Base-by-base conservation (phyloP, 768 basidiomycete genomes). In the Lactarius quietus region DNA sequence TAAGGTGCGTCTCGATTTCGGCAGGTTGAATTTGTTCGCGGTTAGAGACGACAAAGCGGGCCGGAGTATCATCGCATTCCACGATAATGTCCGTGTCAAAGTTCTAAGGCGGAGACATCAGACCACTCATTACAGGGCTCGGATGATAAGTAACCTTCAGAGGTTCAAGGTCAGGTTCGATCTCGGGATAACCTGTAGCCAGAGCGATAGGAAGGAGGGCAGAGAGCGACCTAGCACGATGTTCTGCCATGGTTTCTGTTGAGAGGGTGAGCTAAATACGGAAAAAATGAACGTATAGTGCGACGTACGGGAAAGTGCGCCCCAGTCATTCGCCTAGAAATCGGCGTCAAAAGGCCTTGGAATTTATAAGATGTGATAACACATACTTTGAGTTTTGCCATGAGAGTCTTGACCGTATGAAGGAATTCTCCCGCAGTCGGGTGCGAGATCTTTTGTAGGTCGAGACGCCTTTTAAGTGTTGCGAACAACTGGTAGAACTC, bases 331-430 rank as follows among this genome's bases (percentile, higher is more conserved):
- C 2, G 83, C 79, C 85, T 86, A 60, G 9, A 39, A 28, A 20
- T 5, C 43, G 18, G 35, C n/a, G 15, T 38, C 17, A 29, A 12
- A 39, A 58, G n/a, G 1, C 9, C 31, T 38, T 8, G 17, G 12
- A 17, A 31, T 31, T 17, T 56, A 61, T 51, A 29, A 55, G 17
- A 0, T 3, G 8, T 12, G 12, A 31, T 31, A 18, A 26, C 59
- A 26, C 51, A 10, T 26, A 83, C 86, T 79, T 87, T 86, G 45
- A 87, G 70, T 62, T 87, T 87, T 6, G 86, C 86, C 86, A 87
- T 87, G 48, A 87, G 68, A 0, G 84, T 84, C 71, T 87, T 87
- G 71, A 87, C 73, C 7, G 80, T 76, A 36, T 82, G 80, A 8
- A 86, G 73, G 68, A 87, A 87, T 63, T 82, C 78, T 18, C 81